Evolutionary conservation across 2,329 filamentous ascomycete genomes (phyloP), one percentile per base, ranked within the genome.

Genomic region (Apiospora rasikravindrae): DNA sequence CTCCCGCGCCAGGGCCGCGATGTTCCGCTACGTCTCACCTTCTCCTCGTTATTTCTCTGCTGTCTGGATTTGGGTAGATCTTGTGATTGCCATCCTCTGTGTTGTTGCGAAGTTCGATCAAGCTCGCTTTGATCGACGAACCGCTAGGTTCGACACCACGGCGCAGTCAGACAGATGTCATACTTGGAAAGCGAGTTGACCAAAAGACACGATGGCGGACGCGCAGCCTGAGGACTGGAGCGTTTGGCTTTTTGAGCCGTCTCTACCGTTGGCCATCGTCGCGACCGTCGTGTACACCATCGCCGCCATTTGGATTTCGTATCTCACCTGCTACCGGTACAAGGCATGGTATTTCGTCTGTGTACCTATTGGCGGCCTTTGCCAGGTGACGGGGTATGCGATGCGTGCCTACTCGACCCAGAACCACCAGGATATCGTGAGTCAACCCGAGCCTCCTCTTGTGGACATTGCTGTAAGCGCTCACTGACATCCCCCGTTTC

Each of bases 181-280:
- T 29, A 53, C 51, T 11, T 19, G 33, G 24, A 53, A 26, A 57
- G 13, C 51, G 14, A 29, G 26, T 7, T 19, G 11, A 19, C 6
- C 5, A 61, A 37, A 22, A 37, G 16, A 37, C 29, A 61, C 26
- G 14, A 61, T 61, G 53, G 53, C 53, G 53, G 53, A 33, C 53
- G 14, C 53, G 26, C 4, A 26, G 26, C 53, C 53, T 11, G 75
- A 70, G 33, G 67, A 68, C 67, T 68, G 67, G 67, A 68, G 67
- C 68, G 80, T 86, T 26, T 87, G 84, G 81, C 81, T 83, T 73
- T 87, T 86, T 75, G 75, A 79, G 24, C 83, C 85, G n/a, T 85
- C 83, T 40, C 78, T 84, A 13, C 74, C 84, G 4, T 80, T 84
- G 6, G 81, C 85, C 53, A 78, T 86, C 49, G 73, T 85, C 6